phyloP scores from a whole-genome alignment of 2,329 filamentous ascomycete genomes.

The Dactylellina parvicollis region DNA sequence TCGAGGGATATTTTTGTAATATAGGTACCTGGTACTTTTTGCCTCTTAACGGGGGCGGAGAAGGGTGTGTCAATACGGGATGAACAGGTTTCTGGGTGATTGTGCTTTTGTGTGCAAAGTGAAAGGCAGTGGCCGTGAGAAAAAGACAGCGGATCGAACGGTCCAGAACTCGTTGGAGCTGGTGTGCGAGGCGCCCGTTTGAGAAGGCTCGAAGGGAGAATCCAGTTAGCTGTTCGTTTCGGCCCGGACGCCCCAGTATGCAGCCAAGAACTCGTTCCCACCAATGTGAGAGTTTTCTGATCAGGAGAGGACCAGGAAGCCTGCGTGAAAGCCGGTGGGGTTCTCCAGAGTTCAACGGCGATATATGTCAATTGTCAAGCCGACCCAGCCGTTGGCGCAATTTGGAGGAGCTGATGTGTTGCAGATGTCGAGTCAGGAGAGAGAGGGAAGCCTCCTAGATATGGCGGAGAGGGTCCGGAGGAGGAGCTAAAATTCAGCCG shows the following conservation, averaged over 20 bases:
- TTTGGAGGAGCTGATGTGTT: background rate
- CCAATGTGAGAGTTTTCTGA: constrained; percentile 46
- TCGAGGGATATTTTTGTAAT: constrained; percentile 20
- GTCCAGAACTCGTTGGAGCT: constrained; percentile 33
- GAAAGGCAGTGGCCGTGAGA: background rate
- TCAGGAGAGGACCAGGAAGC: constrained; percentile 15
- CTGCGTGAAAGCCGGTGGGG: constrained; percentile 14
- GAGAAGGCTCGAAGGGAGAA: constrained; percentile 34
- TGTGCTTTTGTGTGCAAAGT: constrained; percentile 16
- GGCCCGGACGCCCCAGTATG: constrained; percentile 36
- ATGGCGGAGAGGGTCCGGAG: background rate
- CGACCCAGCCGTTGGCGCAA: constrained; percentile 13
- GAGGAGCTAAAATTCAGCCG: background rate
- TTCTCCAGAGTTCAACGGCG: constrained; percentile 47
- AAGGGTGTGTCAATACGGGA: constrained; percentile 10
- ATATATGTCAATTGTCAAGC: constrained; percentile 28
- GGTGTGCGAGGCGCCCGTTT: constrained; percentile 30
- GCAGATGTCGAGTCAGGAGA: background rate
- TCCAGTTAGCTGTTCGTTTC: constrained; percentile 48
- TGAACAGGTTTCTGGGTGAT: constrained; percentile 17
- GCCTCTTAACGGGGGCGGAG: background rate
- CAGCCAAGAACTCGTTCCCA: constrained; percentile 47
- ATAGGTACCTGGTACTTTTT: constrained; percentile 49
- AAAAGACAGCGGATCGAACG: constrained; percentile 38
- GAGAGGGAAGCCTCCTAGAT: background rate